These are phyloP conservation scores for Hypoxylon sp. DNA, from an alignment of 2,329 filamentous ascomycete species.

Conservation along the genomic window DNA sequence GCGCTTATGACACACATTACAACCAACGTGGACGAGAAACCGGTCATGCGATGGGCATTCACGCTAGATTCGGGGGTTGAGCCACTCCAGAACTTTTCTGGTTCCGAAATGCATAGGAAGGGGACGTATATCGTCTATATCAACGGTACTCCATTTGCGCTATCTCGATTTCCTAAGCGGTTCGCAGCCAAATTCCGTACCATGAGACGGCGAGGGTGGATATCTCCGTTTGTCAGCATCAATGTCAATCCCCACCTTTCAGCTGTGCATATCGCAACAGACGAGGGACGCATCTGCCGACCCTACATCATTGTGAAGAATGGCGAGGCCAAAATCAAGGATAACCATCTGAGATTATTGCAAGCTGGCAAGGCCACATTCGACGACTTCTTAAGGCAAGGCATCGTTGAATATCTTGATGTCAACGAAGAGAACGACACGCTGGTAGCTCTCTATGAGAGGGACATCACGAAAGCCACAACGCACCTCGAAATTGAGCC, in stretches of 20 bases:
- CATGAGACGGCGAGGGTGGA: slow-evolving; percentile 87
- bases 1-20: slow-evolving; percentile 99
- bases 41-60: slow-evolving; percentile 87
- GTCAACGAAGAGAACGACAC: slow-evolving; percentile 99
- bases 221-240: slow-evolving; percentile 96
- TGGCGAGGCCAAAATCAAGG: slow-evolving; percentile 82
- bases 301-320: slow-evolving; percentile 96
- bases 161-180: slow-evolving; percentile 86
- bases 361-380: slow-evolving; percentile 88
- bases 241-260: slow-evolving; percentile 94
- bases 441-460: slow-evolving; percentile 90
- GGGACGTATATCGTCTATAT: slow-evolving; percentile 92
- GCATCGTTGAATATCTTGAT: slow-evolving; percentile 95
- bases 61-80: slow-evolving; percentile 87
- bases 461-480: slow-evolving; percentile 82
- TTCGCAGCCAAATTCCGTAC: slow-evolving; percentile 89
- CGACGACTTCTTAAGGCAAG: slow-evolving; percentile 91
- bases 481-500: slow-evolving; percentile 98
- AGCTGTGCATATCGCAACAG: slow-evolving; percentile 94
- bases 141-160: slow-evolving; percentile 92
- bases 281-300: slow-evolving; percentile 95
- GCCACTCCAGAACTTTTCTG: slow-evolving; percentile 76
- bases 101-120: slow-evolving; percentile 85
- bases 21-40: slow-evolving; percentile 92
- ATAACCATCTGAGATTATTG: slow-evolving; percentile 82